Conservation (phyloP, 1,139 yeast genomes). For the Hansenula lynferdii region DNA sequence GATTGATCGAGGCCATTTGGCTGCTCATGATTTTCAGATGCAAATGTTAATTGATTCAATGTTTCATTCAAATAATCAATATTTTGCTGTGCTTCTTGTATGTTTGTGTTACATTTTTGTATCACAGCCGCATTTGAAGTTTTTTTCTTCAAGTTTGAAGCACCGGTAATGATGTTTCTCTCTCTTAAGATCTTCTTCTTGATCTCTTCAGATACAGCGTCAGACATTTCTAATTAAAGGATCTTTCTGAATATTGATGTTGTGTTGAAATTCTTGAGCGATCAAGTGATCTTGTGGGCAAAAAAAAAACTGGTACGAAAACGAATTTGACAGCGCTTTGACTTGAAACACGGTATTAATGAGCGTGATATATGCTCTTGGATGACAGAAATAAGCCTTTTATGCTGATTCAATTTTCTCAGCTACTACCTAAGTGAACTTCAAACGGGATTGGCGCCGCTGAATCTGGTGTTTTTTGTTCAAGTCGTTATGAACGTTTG, state of each 20-base stretch:
- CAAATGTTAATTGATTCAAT: constrained; percentile 54
- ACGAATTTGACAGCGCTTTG: constrained; percentile 1
- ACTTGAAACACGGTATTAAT: background rate
- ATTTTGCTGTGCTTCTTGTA: constrained; percentile 87
- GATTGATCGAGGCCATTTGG: constrained; percentile 4
- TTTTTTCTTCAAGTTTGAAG: constrained; percentile 70
- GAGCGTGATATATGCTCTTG: background rate
- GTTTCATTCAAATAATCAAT: constrained; percentile 84
- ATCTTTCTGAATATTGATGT: too few relatives aligned
- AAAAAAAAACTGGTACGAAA: background rate
- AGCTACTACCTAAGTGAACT: too few relatives aligned
- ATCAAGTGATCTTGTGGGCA: background rate
- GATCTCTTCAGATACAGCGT: constrained; percentile 44
- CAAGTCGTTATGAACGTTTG: too few relatives aligned
- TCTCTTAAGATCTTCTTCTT: constrained; percentile 83
- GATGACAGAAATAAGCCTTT: too few relatives aligned
- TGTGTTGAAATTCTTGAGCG: too few relatives aligned
- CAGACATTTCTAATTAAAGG: too few relatives aligned
- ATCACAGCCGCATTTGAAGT: constrained; percentile 79
- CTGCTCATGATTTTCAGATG: constrained; percentile 21
- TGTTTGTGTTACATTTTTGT: constrained; percentile 85
- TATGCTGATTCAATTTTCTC: too few relatives aligned
- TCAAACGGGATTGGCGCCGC: too few relatives aligned
- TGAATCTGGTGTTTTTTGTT: too few relatives aligned
- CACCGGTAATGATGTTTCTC: constrained; percentile 81